Evolutionary conservation across 75 land plant genomes (phyloP).

Genomic region (Adiantum capillusveneris): DNA sequence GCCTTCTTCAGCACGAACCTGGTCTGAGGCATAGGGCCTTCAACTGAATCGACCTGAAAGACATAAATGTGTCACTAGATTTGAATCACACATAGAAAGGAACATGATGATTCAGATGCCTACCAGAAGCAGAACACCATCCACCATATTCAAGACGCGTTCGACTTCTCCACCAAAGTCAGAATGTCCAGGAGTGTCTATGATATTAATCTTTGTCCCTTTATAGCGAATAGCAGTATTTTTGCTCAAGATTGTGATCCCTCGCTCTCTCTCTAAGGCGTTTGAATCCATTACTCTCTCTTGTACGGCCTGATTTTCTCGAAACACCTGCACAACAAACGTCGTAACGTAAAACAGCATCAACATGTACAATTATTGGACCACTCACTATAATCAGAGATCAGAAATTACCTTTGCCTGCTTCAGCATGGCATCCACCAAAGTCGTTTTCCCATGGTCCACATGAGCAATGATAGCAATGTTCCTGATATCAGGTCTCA

Average conservation of each 20-base stretch:
- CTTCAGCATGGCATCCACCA: constrained; percentile 87
- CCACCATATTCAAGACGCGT: constrained; percentile 97
- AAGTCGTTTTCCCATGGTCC: constrained; percentile 94
- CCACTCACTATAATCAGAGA: too few species aligned
- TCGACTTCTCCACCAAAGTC: constrained; percentile 99
- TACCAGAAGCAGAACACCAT: constrained; percentile 96
- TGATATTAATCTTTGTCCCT: constrained; percentile 90
- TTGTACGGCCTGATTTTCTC: constrained; percentile 85
- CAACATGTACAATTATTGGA: background rate
- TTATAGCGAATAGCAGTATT: constrained; percentile 91
- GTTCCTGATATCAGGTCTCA: constrained; percentile 72
- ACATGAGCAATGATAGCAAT: constrained; percentile 96
- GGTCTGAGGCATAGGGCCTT: constrained; percentile 99
- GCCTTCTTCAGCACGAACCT: constrained; percentile 97
- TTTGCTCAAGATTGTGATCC: constrained; percentile 96
- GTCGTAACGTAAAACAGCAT: background rate
- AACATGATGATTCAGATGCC: background rate
- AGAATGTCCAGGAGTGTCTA: constrained; percentile 97
- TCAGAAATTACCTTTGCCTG: constrained; percentile 74
- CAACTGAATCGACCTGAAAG: constrained; percentile 88
- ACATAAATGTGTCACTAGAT: background rate
- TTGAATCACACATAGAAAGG: constrained; percentile 6
- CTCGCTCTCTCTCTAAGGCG: constrained; percentile 91
- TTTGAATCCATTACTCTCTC: constrained; percentile 99
- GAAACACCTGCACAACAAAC: constrained; percentile 63